Percentiles rank a stretch among this genome's conserved stretches.
Conservation (phyloP, 441 rosid genomes). For the Erodium chrysanthum region DNA sequence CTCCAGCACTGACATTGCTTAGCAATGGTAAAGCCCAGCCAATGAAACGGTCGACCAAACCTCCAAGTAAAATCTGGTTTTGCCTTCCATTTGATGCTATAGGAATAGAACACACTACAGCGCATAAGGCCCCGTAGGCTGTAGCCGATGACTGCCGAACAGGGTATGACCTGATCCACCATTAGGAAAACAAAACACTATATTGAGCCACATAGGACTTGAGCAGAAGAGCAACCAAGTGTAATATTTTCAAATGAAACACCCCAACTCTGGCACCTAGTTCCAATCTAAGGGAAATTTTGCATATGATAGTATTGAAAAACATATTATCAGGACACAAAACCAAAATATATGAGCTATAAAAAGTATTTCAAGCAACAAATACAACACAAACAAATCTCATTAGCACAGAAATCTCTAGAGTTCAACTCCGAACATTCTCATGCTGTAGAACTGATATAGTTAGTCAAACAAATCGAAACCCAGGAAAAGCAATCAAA, state of each 20-base stretch:
- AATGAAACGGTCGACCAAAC: constrained; percentile 75
- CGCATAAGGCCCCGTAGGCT: constrained; percentile 78
- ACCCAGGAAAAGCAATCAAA: constrained; percentile 11
- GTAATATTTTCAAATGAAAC: constrained; percentile 1
- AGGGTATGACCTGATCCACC: constrained; percentile 48
- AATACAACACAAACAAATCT: background rate
- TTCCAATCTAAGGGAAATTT: background rate
- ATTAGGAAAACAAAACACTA: background rate
- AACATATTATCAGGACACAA: background rate
- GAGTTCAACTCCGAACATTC: background rate
- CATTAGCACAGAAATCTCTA: background rate
- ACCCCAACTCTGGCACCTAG: background rate
- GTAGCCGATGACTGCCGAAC: constrained; percentile 76
- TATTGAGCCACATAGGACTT: background rate
- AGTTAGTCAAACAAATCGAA: constrained; percentile 9
- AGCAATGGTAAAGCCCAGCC: constrained; percentile 86
- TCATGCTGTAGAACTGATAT: constrained; percentile 4
- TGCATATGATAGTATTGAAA: background rate
- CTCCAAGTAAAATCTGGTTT: constrained; percentile 67
- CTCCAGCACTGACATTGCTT: constrained; percentile 53
- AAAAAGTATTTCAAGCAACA: background rate
- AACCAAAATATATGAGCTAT: background rate
- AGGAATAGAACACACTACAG: constrained; percentile 61
- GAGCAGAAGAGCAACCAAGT: background rate
- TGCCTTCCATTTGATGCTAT: constrained; percentile 71